Base-by-base conservation (phyloP, 139 green algal species). In the Chloropicon primus region DNA sequence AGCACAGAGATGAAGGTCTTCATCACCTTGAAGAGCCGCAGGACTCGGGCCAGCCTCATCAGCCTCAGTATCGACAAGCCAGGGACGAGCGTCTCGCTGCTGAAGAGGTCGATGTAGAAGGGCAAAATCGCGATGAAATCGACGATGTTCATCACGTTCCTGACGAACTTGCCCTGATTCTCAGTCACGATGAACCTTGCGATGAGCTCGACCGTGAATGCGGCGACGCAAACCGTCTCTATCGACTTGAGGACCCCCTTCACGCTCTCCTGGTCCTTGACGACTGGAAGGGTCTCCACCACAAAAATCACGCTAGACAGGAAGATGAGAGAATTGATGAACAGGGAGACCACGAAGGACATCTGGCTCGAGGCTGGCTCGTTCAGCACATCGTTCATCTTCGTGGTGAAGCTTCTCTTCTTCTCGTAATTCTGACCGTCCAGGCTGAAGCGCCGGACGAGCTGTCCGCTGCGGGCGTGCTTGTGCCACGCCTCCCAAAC, bases 161-260 rank as follows among this genome's bases (percentile, higher is more conserved):
- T 41, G 21, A 75, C 26, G 0, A 79, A 79, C 27, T 78, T 24
- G 10, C 27, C 41, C n/a, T 25, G 27, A 10, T 78, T 74, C 74
- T 74, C 25, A 21, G n/a, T 17, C 41, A 26, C 28, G 25, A 76
- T 2, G 5, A 80, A 21, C 76, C 73, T 26, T 23, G 41, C 41
- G 41, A 27, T 24, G 27, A 76, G 54, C 76, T 84, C 80, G 10
- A 84, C 22, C 23, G 80, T 84, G 80, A 84, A 84, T 1, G 53
- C 21, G 2, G 76, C 28, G 27, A 80, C 76, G 72, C 76, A 80
- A 2, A 80, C 21, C n/a, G 24, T 54, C 80, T 84, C 80, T 1
- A 79, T 21, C 10, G 27, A 62, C 17, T 62, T 62, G 10, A 62
- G 17, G 41, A 62, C 71, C 23, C 23, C 24, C 23, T 26, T 74